Evolutionary conservation across 2,329 filamentous ascomycete species (phyloP), one percentile per base, ranked within the genome.

Genomic region (Calonectria henricotiae): DNA sequence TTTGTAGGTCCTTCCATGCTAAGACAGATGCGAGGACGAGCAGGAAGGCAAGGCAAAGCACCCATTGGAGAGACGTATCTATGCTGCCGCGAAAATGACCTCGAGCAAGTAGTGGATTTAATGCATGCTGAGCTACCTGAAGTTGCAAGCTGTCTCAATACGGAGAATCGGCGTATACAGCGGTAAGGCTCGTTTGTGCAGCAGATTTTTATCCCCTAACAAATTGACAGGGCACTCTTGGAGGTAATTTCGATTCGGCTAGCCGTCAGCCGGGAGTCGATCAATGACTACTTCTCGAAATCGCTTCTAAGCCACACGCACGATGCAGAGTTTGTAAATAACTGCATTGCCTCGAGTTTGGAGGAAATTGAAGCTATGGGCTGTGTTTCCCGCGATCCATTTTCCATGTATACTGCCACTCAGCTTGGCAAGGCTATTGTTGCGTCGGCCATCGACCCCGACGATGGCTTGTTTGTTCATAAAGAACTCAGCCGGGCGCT

Each of bases 1-100:
- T 84, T 94, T 58, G 89, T 95, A n/a, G 93, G 92, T 0, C 93
- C 93, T 13, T 90, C 93, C 4, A 93, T 95, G 91, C 85, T 95
- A 80, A 89, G 92, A 60, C 93, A 95, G 81, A 95, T 95, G 93
- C 89, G 92, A 77, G 93, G 93, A 3, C 88, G 93, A 70, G 93
- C 93, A 23, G 93, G 93, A 7, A 88, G 93, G 65, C 94, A 94
- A 81, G 93, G 93, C 60, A 95, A 94, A 77, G 92, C 94, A 66
- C 91, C 93, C 62, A 84, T 93, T 55, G 93, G 93, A 2, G 93
- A 95, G 82, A 95, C 92, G 1, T 95, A 93, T 79, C 83, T 95
- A 1, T 94, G 93, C 78, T 95, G 93, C 77, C 88, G 90, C 35
- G 88, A 90, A 75, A 81, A 85, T 11, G 93, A 95, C 74, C 81